phyloP scores from a whole-genome alignment of 2,329 filamentous ascomycete species.

The Laburnicola sp. region DNA sequence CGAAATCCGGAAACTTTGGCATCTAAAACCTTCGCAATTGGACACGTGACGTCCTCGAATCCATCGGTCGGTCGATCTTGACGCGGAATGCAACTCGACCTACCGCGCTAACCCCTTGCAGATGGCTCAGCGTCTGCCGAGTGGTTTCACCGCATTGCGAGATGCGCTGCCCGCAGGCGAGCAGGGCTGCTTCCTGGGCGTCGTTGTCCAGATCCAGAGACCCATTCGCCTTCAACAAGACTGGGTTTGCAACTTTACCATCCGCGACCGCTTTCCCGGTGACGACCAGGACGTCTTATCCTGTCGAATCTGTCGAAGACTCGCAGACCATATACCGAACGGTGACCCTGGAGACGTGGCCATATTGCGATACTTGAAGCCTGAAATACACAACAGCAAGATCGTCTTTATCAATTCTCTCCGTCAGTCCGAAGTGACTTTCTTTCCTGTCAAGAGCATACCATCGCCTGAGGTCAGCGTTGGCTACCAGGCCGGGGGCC shows the following conservation, averaged over 20 bases:
- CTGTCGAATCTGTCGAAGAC: slow-evolving; percentile 23
- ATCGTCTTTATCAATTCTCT: background rate
- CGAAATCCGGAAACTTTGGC: too few species aligned
- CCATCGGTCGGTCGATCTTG: background rate
- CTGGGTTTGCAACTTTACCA: slow-evolving; percentile 44
- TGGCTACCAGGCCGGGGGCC: slow-evolving; percentile 17
- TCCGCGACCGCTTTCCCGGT: slow-evolving; percentile 44
- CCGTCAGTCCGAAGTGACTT: background rate
- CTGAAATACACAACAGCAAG: background rate
- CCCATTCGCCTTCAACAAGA: slow-evolving; percentile 57
- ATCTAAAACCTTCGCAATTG: too few species aligned
- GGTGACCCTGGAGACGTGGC: slow-evolving; percentile 2
- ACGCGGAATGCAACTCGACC: background rate
- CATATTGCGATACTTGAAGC: slow-evolving; percentile 4
- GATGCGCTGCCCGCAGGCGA: slow-evolving; percentile 20
- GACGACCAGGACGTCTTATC: slow-evolving; percentile 12
- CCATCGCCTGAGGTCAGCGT: background rate
- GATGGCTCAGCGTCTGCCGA: background rate
- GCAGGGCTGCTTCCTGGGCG: slow-evolving; percentile 65
- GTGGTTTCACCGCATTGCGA: background rate
- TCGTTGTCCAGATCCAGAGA: slow-evolving; percentile 67
- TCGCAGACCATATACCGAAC: slow-evolving; percentile 43
- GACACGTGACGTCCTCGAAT: background rate
- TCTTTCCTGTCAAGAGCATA: slow-evolving; percentile 10
- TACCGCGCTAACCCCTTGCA: slow-evolving; percentile 1